Evolutionary conservation across 352 stramenopile genomes (phyloP).

Genomic region (Pythium pyrilobum): DNA sequence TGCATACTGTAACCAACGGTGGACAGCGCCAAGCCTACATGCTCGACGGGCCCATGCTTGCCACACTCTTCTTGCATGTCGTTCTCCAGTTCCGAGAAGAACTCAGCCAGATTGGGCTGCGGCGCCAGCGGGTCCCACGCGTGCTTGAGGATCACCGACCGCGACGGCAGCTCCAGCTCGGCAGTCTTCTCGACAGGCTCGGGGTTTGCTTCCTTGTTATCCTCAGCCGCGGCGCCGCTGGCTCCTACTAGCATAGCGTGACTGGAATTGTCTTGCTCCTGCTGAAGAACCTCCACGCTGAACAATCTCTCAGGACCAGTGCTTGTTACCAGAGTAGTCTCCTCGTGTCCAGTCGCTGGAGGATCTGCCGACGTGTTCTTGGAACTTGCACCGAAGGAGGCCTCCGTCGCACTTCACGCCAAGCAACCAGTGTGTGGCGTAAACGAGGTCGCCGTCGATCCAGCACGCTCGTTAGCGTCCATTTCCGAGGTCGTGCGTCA

Average conservation of each 20-base stretch:
- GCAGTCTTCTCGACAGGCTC: neutral
- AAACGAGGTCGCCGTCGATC: too few species aligned
- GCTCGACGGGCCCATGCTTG: slow-evolving; percentile 60
- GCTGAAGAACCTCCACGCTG: neutral
- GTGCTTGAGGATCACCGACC: slow-evolving; percentile 54
- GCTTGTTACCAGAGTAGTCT: neutral
- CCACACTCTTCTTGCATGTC: slow-evolving; percentile 71
- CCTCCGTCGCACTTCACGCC: slow-evolving; percentile 10
- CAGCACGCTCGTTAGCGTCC: neutral
- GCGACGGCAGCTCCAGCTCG: slow-evolving; percentile 36
- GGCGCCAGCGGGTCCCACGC: slow-evolving; percentile 54
- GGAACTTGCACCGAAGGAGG: slow-evolving; percentile 6
- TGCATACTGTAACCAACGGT: too few species aligned
- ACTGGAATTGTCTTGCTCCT: neutral
- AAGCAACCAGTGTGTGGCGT: neutral
- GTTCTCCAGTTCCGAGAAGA: slow-evolving; percentile 72
- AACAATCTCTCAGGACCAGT: neutral
- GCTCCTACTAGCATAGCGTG: too few species aligned
- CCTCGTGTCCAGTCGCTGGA: too few species aligned
- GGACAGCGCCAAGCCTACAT: too few species aligned
- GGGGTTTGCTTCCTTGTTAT: neutral
- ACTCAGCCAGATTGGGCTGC: slow-evolving; percentile 35
- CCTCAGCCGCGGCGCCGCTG: neutral
- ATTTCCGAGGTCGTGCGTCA: too few species aligned
- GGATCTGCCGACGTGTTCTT: too few species aligned